Evolutionary conservation across 1,284 basidiomycete species (phyloP).

Genomic region (Boletus sp.): DNA sequence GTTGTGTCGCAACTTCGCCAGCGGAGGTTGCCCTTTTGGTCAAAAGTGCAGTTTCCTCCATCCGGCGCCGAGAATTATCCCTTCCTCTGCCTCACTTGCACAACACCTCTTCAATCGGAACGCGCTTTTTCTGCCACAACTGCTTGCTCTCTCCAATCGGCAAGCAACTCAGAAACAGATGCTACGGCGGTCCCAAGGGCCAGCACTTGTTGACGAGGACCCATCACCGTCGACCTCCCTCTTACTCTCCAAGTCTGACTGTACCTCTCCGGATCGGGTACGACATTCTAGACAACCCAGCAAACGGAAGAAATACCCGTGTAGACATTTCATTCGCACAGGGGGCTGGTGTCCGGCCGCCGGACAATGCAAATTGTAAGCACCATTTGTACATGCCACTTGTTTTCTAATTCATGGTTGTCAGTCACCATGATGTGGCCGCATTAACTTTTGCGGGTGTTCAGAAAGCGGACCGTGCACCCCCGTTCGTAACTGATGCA

Average conservation of each 20-base stretch:
- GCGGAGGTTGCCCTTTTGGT: conserved; percentile 28
- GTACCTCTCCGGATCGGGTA: conserved; percentile 10
- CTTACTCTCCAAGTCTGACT: conserved; percentile 26
- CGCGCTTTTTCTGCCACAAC: conserved; percentile 15
- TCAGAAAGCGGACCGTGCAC: conserved; percentile 2
- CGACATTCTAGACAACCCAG: conserved; percentile 12
- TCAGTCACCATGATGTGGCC: conserved; percentile 39
- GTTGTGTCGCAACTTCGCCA: conserved; percentile 28
- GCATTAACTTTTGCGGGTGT: conserved; percentile 6
- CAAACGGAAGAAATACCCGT: conserved; percentile 36
- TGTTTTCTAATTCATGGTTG: conserved; percentile 5
- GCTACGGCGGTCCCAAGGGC: conserved; percentile 2
- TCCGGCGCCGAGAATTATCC: conserved; percentile 12
- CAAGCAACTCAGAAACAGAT: conserved; percentile 5
- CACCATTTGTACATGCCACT: conserved; percentile 2
- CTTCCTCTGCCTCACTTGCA: conserved; percentile 8
- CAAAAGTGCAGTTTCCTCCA: conserved; percentile 33
- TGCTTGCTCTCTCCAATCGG: conserved; percentile 16
- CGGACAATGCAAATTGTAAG: conserved; percentile 45
- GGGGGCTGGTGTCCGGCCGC: conserved; percentile 45
- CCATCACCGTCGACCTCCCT: conserved; percentile 15
- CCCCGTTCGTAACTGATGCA: conserved; percentile 5
- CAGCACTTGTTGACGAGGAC: conserved; percentile 18
- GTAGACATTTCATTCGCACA: conserved; percentile 41
- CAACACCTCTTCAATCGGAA: conserved; percentile 21